These are phyloP conservation scores for Trametes elegans DNA, from an alignment of 768 basidiomycete genomes.

Conservation along the genomic window DNA sequence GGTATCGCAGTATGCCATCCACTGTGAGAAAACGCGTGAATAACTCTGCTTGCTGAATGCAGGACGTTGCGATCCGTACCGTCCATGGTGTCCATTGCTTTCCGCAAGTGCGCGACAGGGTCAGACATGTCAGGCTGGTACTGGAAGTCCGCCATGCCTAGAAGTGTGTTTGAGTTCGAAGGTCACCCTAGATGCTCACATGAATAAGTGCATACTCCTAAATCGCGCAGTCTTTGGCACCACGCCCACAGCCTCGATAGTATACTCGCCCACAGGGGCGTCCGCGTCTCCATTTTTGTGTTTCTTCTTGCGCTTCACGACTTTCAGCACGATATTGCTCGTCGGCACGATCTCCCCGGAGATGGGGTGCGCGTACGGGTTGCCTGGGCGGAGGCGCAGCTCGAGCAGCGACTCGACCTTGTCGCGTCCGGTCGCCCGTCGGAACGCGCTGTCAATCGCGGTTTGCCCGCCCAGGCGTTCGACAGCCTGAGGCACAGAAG, in stretches of 20 bases:
- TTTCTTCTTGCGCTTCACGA: constrained; percentile 68
- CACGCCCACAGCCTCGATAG: constrained; percentile 67
- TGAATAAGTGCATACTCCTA: too few species aligned
- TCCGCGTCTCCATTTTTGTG: constrained; percentile 28
- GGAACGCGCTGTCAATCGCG: constrained; percentile 75
- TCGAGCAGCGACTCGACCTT: constrained; percentile 70
- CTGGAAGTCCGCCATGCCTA: constrained; percentile 95
- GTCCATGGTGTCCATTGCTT: constrained; percentile 78
- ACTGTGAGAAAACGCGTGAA: constrained; percentile 41
- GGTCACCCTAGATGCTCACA: too few species aligned
- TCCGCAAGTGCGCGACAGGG: constrained; percentile 63
- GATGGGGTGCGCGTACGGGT: constrained; percentile 81
- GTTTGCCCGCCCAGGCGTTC: constrained; percentile 67
- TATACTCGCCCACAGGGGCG: constrained; percentile 63
- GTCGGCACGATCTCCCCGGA: constrained; percentile 75
- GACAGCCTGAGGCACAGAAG: constrained; percentile 62
- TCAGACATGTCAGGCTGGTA: constrained; percentile 76
- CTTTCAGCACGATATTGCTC: constrained; percentile 80
- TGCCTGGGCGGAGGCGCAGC: constrained; percentile 67
- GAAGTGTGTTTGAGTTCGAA: too few species aligned
- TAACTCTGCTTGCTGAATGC: too few species aligned
- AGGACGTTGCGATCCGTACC: constrained; percentile 45
- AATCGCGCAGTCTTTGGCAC: constrained; percentile 86
- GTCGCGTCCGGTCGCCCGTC: constrained; percentile 48
- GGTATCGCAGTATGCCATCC: constrained; percentile 67